phyloP scores from a whole-genome alignment of 805 yeast genomes.

The Kodamaea lidongshanica region DNA sequence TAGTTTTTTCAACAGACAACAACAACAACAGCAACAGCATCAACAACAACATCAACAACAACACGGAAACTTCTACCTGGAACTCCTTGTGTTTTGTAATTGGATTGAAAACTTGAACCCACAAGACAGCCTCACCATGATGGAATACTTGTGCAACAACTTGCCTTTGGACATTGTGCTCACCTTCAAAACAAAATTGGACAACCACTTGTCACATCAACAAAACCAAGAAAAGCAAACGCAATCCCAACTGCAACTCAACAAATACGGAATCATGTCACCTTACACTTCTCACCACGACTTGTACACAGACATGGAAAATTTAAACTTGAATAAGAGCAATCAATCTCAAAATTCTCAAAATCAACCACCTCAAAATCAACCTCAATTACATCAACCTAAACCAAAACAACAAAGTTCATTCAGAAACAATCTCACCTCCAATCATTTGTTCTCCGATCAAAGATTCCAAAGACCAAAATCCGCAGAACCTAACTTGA shows the following conservation, averaged over 20 bases:
- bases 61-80: constrained; percentile 39
- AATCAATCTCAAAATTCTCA: not conserved
- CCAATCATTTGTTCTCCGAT: constrained; percentile 15
- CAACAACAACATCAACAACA: constrained; percentile 10
- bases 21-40: constrained; percentile 10
- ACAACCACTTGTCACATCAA: constrained; percentile 25
- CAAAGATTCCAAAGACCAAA: constrained; percentile 30
- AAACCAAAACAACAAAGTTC: constrained; percentile 35
- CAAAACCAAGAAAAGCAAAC: constrained; percentile 6
- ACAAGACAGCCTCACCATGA: constrained; percentile 47
- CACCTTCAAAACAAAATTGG: constrained; percentile 44
- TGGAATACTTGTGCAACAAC: constrained; percentile 47
- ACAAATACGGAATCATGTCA: constrained; percentile 1
- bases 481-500: constrained; percentile 38
- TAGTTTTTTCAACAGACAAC: constrained; percentile 13
- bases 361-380: constrained; percentile 4
- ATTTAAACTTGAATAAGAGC: constrained; percentile 10
- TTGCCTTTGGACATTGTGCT: constrained; percentile 48
- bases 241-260: constrained; percentile 5
- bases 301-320: constrained; percentile 14
- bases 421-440: constrained; percentile 13
- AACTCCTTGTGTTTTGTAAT: constrained; percentile 42
- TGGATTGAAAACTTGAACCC: constrained; percentile 48
- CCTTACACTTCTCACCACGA: constrained; percentile 9
- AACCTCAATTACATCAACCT: constrained; percentile 30